phyloP scores from a whole-genome alignment of 2,329 filamentous ascomycete genomes.

The Sarocladium kiliense region DNA sequence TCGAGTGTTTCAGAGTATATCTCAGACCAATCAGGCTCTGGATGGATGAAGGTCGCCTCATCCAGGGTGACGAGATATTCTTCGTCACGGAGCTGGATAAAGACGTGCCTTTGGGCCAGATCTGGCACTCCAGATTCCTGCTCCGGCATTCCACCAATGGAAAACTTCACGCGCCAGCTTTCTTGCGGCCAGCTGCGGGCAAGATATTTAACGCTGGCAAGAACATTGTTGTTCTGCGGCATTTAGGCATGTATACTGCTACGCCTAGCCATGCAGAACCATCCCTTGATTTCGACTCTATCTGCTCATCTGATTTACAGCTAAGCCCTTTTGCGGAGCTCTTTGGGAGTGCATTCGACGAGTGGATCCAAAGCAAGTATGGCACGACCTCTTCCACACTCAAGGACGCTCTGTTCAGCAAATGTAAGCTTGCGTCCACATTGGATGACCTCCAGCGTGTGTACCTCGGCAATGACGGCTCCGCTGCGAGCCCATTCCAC shows the following conservation, averaged over 20 bases:
- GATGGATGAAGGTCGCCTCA: conserved; percentile 76
- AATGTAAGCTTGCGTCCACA: conserved; percentile 61
- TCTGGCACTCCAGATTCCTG: conserved; percentile 74
- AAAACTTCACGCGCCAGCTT: conserved; percentile 63
- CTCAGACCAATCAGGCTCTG: conserved; percentile 73
- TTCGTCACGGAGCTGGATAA: conserved; percentile 63
- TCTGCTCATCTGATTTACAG: conserved; percentile 43
- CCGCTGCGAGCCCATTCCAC: conserved; percentile 60
- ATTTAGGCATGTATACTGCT: conserved; percentile 50
- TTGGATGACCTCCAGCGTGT: conserved; percentile 65
- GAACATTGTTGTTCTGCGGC: conserved; percentile 76
- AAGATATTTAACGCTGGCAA: conserved; percentile 87
- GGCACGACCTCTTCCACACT: conserved; percentile 63
- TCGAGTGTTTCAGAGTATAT: conserved; percentile 78
- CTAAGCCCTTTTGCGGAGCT: conserved; percentile 69
- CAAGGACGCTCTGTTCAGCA: conserved; percentile 59
- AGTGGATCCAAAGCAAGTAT: conserved; percentile 74
- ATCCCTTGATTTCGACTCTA: conserved; percentile 49
- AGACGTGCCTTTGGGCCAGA: conserved; percentile 49
- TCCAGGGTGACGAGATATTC: conserved; percentile 62
- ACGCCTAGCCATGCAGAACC: conserved; percentile 35
- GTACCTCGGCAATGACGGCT: conserved; percentile 74
- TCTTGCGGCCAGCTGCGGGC: conserved; percentile 62
- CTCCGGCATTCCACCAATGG: conserved; percentile 58
- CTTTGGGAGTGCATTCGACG: conserved; percentile 64